Conservation (phyloP, 202 grass and related monocot species). For the Digitaria exilis region DNA sequence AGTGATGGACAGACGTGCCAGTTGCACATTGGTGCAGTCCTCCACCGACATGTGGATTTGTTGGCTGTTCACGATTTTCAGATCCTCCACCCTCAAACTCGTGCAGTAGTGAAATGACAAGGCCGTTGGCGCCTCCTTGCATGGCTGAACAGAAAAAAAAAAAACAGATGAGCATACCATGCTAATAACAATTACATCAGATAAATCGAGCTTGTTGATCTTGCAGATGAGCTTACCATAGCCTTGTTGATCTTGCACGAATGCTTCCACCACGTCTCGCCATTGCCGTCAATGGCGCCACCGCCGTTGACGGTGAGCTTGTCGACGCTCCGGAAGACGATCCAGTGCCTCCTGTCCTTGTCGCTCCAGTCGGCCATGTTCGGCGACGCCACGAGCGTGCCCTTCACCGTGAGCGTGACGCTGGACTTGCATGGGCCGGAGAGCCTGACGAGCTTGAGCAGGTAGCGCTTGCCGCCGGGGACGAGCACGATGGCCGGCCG, state of each 20-base stretch:
- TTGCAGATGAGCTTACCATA: too few species aligned
- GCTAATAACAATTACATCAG: too few species aligned
- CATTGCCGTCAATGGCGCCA: constrained; percentile 62
- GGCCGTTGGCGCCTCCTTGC: constrained; percentile 65
- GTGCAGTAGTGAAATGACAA: constrained; percentile 59
- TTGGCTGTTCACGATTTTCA: constrained; percentile 61
- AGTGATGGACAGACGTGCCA: constrained; percentile 43
- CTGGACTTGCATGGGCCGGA: too few species aligned
- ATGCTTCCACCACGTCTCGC: constrained; percentile 62
- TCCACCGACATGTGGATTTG: constrained; percentile 77
- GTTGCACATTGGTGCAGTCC: constrained; percentile 37
- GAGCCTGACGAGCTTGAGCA: too few species aligned
- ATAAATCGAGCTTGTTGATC: too few species aligned
- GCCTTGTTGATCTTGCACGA: constrained; percentile 68
- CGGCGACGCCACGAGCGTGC: constrained; percentile 56
- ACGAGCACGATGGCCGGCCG: too few species aligned
- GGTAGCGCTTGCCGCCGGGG: too few species aligned
- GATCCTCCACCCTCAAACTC: constrained; percentile 39
- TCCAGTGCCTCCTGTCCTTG: constrained; percentile 47
- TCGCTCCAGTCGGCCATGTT: constrained; percentile 39
- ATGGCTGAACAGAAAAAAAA: constrained; percentile 68
- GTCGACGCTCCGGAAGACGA: constrained; percentile 40
- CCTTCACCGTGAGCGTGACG: constrained; percentile 50
- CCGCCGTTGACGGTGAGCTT: constrained; percentile 49
- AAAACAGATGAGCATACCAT: too few species aligned